Base-by-base conservation (phyloP, 305 asterid genomes). In the Solanum chacoense region DNA sequence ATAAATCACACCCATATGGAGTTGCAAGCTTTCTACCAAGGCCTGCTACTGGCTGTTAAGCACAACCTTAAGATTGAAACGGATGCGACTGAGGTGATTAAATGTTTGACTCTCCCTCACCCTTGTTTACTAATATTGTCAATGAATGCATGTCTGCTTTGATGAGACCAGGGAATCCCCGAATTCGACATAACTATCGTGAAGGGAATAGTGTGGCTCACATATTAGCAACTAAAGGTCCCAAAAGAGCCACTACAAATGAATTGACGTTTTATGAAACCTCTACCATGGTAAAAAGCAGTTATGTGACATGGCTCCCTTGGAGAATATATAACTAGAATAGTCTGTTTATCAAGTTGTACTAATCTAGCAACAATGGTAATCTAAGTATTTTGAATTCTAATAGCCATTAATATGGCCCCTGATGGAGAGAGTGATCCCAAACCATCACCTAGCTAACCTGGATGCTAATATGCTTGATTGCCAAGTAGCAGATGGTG, bases 211-310 rank as follows among this genome's bases (percentile, higher is more conserved):
- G 0, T 16, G 1, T 50, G 65, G n/a, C 65, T 6, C n/a, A 50
- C n/a, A 50, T 16, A 50, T 50, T 50, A 50, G 65, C n/a, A 6
- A 50, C 3, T 50, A 9, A 0, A 50, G n/a, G n/a, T 16, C n/a
- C 65, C 65, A 16, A 16, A 50, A 45, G 3, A 50, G 3, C 22
- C 22, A 50, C 63, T 50, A 50, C 8, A 50, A 50, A 14, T 45
- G 63, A 50, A 16, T 2, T 50, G n/a, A 50, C 0, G 65, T 14
- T 50, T 50, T 7, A 50, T 50, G n/a, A 3, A 16, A 50, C 9
- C 65, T 50, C 9, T 0, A 2, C 3, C n/a, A 50, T 16, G 9
- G 1, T 16, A 2, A 50, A 16, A 50, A 16, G 0, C 0, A 6
- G 0, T 0, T 16, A 50, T 16, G 4, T 1, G 9, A 16, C 9